A percentile compares a stretch with the other conserved stretches of the same genome.
phyloP scores from a whole-genome alignment of 306 rosid species.

The Acmispon strigosus region DNA sequence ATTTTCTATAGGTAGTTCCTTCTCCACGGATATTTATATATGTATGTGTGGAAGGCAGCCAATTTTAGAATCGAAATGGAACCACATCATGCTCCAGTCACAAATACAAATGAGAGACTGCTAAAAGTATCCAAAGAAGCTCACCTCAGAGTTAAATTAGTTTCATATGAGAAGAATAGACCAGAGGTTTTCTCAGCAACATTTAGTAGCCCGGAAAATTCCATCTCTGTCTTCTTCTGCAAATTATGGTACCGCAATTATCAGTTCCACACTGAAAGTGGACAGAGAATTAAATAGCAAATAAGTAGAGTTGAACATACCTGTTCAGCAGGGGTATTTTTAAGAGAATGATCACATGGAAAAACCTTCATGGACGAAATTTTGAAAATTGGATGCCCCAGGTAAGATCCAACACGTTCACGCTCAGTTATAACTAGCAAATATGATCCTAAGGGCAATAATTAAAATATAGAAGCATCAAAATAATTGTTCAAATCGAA shows the following conservation, averaged over 20 bases:
- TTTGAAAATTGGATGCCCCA: conserved; percentile 85
- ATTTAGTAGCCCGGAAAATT: conserved; percentile 64
- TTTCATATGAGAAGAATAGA: conserved; percentile 79
- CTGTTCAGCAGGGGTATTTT: conserved; percentile 62
- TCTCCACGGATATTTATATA: background rate
- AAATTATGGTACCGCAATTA: conserved; percentile 21
- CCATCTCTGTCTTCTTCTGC: conserved; percentile 85
- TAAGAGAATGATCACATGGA: conserved; percentile 78
- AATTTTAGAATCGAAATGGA: conserved; percentile 8
- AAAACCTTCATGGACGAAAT: conserved; percentile 62
- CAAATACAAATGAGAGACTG: conserved; percentile 6
- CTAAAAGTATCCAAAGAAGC: conserved; percentile 18
- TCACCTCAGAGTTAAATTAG: conserved; percentile 94
- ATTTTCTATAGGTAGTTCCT: conserved; percentile 13
- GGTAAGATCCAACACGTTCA: conserved; percentile 68
- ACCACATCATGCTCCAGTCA: conserved; percentile 4
- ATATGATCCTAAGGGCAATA: conserved; percentile 58
- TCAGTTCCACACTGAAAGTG: conserved; percentile 23
- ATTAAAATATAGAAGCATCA: conserved; percentile 22
- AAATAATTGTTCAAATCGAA: conserved; percentile 16
- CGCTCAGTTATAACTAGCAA: conserved; percentile 66
- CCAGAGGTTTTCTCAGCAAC: conserved; percentile 84
- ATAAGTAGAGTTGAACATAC: conserved; percentile 28
- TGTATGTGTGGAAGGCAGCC: background rate
- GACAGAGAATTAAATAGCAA: conserved; percentile 5